Conservation (phyloP, 2,329 filamentous ascomycete species). For the Paradendryphiella salina region DNA sequence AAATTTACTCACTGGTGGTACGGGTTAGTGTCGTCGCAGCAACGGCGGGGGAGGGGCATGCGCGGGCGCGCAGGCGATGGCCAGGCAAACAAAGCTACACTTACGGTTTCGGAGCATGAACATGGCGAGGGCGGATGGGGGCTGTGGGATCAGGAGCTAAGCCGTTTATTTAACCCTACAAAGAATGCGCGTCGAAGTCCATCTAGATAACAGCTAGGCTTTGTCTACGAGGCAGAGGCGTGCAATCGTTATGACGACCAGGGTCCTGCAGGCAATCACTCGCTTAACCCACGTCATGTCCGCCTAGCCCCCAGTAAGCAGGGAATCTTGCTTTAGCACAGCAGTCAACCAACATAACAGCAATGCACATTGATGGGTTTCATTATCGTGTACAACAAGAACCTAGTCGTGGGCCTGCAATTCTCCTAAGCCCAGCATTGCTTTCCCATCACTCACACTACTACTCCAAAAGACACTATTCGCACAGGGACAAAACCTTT, state of each 20-base stretch:
- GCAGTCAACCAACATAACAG: too few species aligned
- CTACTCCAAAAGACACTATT: too few species aligned
- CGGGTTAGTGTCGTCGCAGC: constrained; percentile 28
- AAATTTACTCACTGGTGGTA: constrained; percentile 75
- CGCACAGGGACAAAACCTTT: too few species aligned
- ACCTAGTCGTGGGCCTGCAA: neutral
- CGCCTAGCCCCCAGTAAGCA: neutral
- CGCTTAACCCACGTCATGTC: constrained; percentile 12
- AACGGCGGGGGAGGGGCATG: constrained; percentile 39
- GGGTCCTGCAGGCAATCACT: constrained; percentile 18
- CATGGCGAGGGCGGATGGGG: constrained; percentile 35
- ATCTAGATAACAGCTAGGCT: constrained; percentile 16
- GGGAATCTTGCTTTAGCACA: neutral
- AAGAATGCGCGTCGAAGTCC: constrained; percentile 19
- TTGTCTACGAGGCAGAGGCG: constrained; percentile 17
- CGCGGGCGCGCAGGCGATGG: constrained; percentile 3
- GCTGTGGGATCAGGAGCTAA: constrained; percentile 15
- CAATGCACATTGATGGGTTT: neutral
- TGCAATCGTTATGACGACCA: constrained; percentile 23
- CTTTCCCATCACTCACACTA: too few species aligned
- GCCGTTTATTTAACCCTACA: constrained; percentile 26
- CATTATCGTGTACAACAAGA: neutral
- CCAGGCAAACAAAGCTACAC: constrained; percentile 26
- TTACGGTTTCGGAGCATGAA: constrained; percentile 49
- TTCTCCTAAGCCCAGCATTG: too few species aligned